Evolutionary conservation across 306 rosid species (phyloP).

Genomic region (Malus sieversii): DNA sequence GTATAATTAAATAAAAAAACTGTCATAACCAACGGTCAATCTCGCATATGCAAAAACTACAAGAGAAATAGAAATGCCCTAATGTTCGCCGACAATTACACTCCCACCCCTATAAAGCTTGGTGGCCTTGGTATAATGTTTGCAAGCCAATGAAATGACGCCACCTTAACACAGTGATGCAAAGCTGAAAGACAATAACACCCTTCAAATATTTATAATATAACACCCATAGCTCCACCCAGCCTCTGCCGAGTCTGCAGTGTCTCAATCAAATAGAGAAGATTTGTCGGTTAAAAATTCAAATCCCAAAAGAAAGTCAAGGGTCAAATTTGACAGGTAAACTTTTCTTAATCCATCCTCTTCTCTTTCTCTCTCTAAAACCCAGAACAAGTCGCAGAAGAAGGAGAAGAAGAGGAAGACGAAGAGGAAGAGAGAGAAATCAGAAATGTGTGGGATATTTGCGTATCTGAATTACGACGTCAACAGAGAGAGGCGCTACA

Average conservation of each 20-base stretch:
- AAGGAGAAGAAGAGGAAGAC: conserved; percentile 2
- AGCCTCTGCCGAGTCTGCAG: neutral
- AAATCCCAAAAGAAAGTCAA: conserved; percentile 7
- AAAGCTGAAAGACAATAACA: neutral
- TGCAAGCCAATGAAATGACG: neutral
- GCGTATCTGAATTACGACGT: conserved; percentile 90
- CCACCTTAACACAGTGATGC: conserved; percentile 9
- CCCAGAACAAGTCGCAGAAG: neutral
- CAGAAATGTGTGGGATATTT: conserved; percentile 86
- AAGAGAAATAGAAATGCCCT: no score
- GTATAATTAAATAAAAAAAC: no score
- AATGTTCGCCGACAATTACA: no score
- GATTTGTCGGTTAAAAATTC: neutral
- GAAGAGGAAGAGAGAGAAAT: conserved; percentile 22
- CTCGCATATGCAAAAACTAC: no score
- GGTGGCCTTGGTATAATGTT: neutral
- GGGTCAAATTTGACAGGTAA: neutral
- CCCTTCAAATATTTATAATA: neutral
- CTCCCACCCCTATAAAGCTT: neutral
- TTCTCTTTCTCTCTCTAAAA: neutral
- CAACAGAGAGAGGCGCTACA: conserved; percentile 69
- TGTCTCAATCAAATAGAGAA: neutral
- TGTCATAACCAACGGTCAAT: no score
- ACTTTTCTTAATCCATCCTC: neutral
- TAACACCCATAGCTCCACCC: neutral